These are phyloP conservation scores for Alectoria sarmentosa DNA, from an alignment of 495 filamentous ascomycete genomes.

Conservation along the genomic window DNA sequence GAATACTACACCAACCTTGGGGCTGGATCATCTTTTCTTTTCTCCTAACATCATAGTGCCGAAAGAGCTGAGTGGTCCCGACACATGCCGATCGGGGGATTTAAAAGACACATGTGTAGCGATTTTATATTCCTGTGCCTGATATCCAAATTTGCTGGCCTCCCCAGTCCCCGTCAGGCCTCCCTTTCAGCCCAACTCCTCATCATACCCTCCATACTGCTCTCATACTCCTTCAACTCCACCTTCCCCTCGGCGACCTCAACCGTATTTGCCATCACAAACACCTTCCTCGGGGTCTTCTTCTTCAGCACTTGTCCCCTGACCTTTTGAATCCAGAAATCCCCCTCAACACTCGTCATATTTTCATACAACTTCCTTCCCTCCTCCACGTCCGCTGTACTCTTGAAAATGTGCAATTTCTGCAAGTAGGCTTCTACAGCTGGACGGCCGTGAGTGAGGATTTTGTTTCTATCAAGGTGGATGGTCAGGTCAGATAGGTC, in stretches of 20 bases:
- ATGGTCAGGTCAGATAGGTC: slow-evolving; percentile 79
- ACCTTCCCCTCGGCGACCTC: slow-evolving; percentile 66
- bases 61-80: no score
- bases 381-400: slow-evolving; percentile 71
- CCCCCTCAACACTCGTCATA: slow-evolving; percentile 64
- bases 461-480: slow-evolving; percentile 74
- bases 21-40: no score
- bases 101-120: no score
- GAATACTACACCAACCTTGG: no score
- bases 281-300: slow-evolving; percentile 91
- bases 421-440: slow-evolving; percentile 86
- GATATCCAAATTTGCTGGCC: no score
- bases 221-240: slow-evolving; percentile 80
- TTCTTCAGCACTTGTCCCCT: slow-evolving; percentile 72
- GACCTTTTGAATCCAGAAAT: slow-evolving; percentile 69
- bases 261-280: slow-evolving; percentile 88
- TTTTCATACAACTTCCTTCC: slow-evolving; percentile 72
- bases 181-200: slow-evolving; percentile 82
- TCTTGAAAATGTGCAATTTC: slow-evolving; percentile 89
- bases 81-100: no score
- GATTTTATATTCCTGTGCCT: no score
- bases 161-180: slow-evolving; percentile 30
- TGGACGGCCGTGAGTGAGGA: slow-evolving; percentile 57
- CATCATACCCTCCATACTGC: slow-evolving; percentile 77
- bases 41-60: no score